These are phyloP conservation scores for Gyromitra esculenta DNA, from an alignment of 2,329 filamentous ascomycete genomes.

Conservation along the genomic window DNA sequence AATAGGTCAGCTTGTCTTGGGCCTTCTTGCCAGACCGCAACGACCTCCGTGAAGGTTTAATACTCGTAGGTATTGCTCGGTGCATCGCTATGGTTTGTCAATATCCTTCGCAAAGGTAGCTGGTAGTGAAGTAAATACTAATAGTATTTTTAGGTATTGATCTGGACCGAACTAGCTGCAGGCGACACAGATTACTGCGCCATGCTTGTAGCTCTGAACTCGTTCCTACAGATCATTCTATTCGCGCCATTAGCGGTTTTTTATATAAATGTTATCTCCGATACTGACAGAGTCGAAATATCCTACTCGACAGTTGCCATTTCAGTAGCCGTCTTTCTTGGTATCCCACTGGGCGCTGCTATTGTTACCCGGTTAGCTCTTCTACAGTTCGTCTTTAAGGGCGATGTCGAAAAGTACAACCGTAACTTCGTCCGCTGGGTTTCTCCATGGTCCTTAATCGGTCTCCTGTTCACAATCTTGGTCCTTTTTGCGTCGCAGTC, in stretches of 20 bases:
- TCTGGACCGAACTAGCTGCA: constrained; percentile 81
- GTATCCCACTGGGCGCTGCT: constrained; percentile 82
- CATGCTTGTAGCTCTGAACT: constrained; percentile 79
- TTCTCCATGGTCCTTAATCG: constrained; percentile 80
- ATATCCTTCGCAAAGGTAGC: background rate
- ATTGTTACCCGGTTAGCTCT: constrained; percentile 76
- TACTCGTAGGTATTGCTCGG: constrained; percentile 82
- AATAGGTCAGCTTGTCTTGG: constrained; percentile 73
- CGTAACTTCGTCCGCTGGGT: constrained; percentile 74
- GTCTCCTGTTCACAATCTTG: constrained; percentile 85
- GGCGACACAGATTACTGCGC: constrained; percentile 86
- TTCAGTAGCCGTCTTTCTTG: constrained; percentile 84
- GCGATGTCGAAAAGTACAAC: constrained; percentile 70
- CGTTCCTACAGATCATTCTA: constrained; percentile 76
- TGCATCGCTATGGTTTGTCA: constrained; percentile 84
- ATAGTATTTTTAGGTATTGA: constrained; percentile 65
- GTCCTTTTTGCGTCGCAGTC: constrained; percentile 88
- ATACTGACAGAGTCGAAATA: constrained; percentile 62
- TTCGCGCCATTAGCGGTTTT: constrained; percentile 75
- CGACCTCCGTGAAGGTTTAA: constrained; percentile 72
- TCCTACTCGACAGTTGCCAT: constrained; percentile 76
- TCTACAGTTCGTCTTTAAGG: constrained; percentile 62
- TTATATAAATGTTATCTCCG: constrained; percentile 75
- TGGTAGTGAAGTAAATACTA: constrained; percentile 5
- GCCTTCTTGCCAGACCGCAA: constrained; percentile 71